phyloP scores from a whole-genome alignment of 2,329 filamentous ascomycete species.

The Myriosclerotinia scirpicola region DNA sequence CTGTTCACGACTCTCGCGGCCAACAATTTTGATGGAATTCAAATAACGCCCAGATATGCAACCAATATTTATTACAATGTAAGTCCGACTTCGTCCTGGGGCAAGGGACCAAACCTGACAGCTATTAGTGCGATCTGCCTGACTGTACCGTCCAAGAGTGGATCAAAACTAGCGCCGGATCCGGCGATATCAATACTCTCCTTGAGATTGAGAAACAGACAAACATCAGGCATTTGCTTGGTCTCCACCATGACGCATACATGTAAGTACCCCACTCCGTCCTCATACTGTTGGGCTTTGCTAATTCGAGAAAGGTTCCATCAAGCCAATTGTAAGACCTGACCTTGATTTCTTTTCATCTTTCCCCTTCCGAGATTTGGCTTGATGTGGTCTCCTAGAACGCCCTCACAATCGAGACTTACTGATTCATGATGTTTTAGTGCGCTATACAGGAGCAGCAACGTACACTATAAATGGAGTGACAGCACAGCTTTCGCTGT shows the following conservation, averaged over 20 bases:
- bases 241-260: conserved; percentile 44
- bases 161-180: conserved; percentile 57
- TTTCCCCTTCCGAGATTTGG: background rate
- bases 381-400: background rate
- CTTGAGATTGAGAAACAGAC: conserved; percentile 51
- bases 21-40: conserved; percentile 57
- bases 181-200: conserved; percentile 53
- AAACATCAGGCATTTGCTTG: conserved; percentile 56
- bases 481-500: conserved; percentile 17
- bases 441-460: conserved; percentile 20
- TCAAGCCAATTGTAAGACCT: conserved; percentile 42
- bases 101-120: background rate
- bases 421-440: conserved; percentile 1
- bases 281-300: background rate
- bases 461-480: conserved; percentile 25
- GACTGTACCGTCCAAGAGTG: conserved; percentile 58
- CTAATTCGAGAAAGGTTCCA: conserved; percentile 46
- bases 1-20: conserved; percentile 50
- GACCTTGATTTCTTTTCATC: background rate
- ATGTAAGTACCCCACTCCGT: conserved; percentile 25
- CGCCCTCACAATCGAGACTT: background rate
- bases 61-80: conserved; percentile 63
- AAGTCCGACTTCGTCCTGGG: background rate
- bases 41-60: conserved; percentile 59
- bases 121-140: conserved; percentile 49